Evolutionary conservation across 2,329 filamentous ascomycete species (phyloP), one percentile per base, ranked within the genome.

Genomic region (Rhynchosporium graminicola): DNA sequence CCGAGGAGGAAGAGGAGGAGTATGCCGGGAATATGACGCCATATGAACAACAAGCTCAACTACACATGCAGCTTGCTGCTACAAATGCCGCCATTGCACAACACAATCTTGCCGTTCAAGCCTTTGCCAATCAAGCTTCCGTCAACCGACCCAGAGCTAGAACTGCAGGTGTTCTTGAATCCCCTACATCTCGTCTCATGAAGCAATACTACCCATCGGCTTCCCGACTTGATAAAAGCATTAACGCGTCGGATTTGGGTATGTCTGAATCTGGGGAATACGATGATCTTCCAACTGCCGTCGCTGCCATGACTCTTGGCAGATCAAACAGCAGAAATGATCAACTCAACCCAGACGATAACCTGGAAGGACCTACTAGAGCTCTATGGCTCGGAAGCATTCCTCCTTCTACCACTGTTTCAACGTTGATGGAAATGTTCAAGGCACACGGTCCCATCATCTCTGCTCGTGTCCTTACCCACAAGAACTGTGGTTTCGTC

Each of bases 401-500:
- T 63, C 95, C 95, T 12, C 93, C 94, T 4, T 98, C 95, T 2
- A 99, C 95, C 2, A 99, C 95, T 0, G 93, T 95, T 10, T 96
- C 94, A 1, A 98, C 95, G 0, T 79, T 99, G 64, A 92, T 92
- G 62, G 92, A 96, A 68, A 97, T 98, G 79, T 99, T 99, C 79
- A 91, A 91, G 75, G 84, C 88, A n/a, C 96, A 95, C 69, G 95
- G 95, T 9, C 84, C 89, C 3, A 97, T 99, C 66, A 83, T 95
- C 68, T 97, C 94, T 3, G 94, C 92, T 33, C 86, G 95, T 67
- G 95, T 99, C 4, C 82, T 99, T 65, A 98, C 95, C 0, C 92
- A 99, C 80, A 99, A 99, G 82, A 98, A 97, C 77, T 99, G 95
- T 74, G 95, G 94, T 3, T 99, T 99, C 71, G 94, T 99, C 74